Percentiles rank a stretch among this genome's conserved stretches.
Evolutionary conservation across 73 alveolate genomes (phyloP).

Genomic region (Paramecium caudatum): DNA sequence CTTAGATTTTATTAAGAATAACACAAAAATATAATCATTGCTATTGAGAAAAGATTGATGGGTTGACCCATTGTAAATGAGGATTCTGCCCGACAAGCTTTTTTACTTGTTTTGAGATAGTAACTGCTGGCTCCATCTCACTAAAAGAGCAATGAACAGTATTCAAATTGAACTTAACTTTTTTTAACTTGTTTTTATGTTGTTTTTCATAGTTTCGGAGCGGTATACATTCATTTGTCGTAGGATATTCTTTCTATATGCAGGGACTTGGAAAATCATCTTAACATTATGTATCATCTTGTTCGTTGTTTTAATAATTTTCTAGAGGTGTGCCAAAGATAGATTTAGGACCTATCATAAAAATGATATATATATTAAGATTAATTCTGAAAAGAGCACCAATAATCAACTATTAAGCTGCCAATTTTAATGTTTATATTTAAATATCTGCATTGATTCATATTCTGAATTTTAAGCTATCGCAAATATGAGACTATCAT

Average conservation of each 20-base stretch:
- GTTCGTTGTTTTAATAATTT: not conserved
- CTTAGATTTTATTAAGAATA: no score
- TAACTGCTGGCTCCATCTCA: not conserved
- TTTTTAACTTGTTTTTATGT: no score
- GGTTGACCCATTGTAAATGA: slow-evolving; percentile 4
- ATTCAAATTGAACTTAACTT: slow-evolving; percentile 7
- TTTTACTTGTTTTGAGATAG: not conserved
- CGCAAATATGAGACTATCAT: no score
- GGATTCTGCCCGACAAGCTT: not conserved
- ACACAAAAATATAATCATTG: no score
- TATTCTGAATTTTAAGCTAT: no score
- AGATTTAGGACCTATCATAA: slow-evolving; percentile 40
- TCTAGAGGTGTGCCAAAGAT: not conserved
- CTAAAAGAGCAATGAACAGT: not conserved
- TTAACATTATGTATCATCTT: not conserved
- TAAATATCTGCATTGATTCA: no score
- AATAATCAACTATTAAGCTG: no score
- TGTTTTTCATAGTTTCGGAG: no score
- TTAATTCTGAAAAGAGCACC: no score
- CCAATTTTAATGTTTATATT: no score
- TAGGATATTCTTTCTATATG: not conserved
- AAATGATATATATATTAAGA: not conserved
- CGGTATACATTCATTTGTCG: no score
- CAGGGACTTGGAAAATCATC: slow-evolving; percentile 18
- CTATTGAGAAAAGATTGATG: not conserved